phyloP scores from a whole-genome alignment of 495 filamentous ascomycete genomes.

The Lophium mytilinum region DNA sequence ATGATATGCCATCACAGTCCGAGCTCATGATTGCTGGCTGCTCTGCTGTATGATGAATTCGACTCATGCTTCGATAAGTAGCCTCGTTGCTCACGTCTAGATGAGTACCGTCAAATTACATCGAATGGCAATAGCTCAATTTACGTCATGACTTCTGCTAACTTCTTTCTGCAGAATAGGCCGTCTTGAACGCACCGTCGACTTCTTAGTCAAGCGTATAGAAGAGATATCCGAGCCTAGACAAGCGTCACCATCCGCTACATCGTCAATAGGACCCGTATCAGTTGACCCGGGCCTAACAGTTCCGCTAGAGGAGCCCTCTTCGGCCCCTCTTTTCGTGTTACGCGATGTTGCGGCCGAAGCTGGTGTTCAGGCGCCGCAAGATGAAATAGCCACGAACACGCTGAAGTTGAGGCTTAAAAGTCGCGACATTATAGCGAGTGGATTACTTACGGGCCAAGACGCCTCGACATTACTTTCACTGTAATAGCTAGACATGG shows the following conservation, averaged over 20 bases:
- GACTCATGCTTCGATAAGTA: no score
- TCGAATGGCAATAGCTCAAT: neutral
- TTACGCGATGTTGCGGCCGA: neutral
- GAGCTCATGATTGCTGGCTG: no score
- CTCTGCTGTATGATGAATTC: no score
- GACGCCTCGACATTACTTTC: constrained; percentile 22
- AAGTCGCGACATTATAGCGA: constrained; percentile 29
- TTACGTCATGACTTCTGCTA: constrained; percentile 5
- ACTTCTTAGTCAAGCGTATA: constrained; percentile 31
- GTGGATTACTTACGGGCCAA: constrained; percentile 4
- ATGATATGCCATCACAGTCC: no score
- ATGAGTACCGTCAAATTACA: no score
- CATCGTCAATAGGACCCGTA: neutral
- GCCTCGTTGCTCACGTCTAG: no score
- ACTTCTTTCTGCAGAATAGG: neutral
- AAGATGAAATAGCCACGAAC: constrained; percentile 3
- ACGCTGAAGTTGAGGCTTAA: constrained; percentile 31
- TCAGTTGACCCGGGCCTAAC: neutral
- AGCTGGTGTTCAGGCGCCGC: neutral
- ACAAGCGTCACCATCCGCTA: neutral
- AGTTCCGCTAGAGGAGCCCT: constrained; percentile 28
- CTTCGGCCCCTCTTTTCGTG: neutral
- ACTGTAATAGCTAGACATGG: neutral
- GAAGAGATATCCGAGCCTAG: constrained; percentile 4
- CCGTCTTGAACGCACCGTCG: neutral